These are phyloP conservation scores for Epichloe brachyelytri DNA, from an alignment of 2,329 filamentous ascomycete genomes.

Conservation along the genomic window DNA sequence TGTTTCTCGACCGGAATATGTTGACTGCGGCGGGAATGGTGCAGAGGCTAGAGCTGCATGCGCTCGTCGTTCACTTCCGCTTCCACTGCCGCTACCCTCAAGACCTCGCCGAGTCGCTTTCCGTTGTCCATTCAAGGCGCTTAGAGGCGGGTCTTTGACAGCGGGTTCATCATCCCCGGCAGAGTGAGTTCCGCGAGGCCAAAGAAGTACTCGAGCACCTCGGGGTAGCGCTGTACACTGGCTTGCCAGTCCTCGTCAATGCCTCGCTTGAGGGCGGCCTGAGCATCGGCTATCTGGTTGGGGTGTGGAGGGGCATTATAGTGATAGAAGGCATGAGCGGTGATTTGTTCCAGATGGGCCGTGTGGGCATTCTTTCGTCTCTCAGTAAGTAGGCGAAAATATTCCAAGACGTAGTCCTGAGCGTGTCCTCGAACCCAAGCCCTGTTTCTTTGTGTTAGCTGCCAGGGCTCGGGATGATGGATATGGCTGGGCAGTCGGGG, in stretches of 20 bases:
- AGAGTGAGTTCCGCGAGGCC: conserved; percentile 53
- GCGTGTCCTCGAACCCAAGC: conserved; percentile 52
- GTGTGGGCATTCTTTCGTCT: conserved; percentile 46
- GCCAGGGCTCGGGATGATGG: background rate
- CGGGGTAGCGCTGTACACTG: conserved; percentile 63
- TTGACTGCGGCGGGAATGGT: background rate
- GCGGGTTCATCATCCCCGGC: conserved; percentile 47
- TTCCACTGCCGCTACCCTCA: background rate
- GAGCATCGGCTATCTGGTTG: conserved; percentile 49
- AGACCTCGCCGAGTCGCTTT: conserved; percentile 31
- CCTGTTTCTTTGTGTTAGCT: conserved; percentile 23
- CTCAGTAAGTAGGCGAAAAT: conserved; percentile 49
- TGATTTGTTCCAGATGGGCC: conserved; percentile 42
- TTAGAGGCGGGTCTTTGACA: conserved; percentile 48
- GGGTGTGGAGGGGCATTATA: conserved; percentile 46
- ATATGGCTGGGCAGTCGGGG: no score
- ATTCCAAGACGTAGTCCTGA: conserved; percentile 54
- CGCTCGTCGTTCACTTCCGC: conserved; percentile 1
- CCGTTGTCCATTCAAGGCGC: conserved; percentile 35
- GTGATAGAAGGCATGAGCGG: conserved; percentile 41
- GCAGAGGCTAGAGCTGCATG: background rate
- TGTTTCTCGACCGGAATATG: conserved; percentile 1
- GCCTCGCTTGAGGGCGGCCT: conserved; percentile 54
- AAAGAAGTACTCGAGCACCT: conserved; percentile 74
- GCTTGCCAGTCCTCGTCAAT: conserved; percentile 70